phyloP scores from a whole-genome alignment of 805 yeast genomes.

The Candida hispaniensis region DNA sequence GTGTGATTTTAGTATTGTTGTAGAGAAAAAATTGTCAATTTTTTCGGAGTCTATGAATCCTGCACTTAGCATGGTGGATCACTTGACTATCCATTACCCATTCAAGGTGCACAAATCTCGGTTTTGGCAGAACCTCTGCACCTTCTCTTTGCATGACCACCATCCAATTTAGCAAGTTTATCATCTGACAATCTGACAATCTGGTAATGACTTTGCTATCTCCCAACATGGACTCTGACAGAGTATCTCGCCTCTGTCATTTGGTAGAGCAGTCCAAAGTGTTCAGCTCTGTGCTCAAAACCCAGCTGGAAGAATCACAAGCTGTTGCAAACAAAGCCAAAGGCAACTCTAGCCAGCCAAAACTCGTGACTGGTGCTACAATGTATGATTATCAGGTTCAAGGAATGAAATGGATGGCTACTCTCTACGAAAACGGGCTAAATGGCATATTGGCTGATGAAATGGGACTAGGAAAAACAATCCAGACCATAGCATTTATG shows the following conservation, averaged over 20 bases:
- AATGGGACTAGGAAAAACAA: slow-evolving; percentile 93
- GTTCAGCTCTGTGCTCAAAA: slow-evolving; percentile 63
- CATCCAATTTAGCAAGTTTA: too few relatives aligned
- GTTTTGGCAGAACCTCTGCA: too few relatives aligned
- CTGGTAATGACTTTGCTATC: slow-evolving; percentile 9
- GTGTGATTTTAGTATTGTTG: too few relatives aligned
- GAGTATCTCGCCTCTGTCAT: slow-evolving; percentile 9
- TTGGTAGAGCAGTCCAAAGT: slow-evolving; percentile 80
- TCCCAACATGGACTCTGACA: slow-evolving; percentile 5
- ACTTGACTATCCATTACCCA: too few relatives aligned
- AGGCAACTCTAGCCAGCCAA: slow-evolving; percentile 38
- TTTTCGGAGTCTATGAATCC: too few relatives aligned
- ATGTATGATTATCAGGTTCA: slow-evolving; percentile 79
- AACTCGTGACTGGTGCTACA: slow-evolving; percentile 42
- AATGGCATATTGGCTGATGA: slow-evolving; percentile 96
- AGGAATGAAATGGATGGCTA: slow-evolving; percentile 84
- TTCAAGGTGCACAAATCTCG: too few relatives aligned
- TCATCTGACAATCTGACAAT: too few relatives aligned
- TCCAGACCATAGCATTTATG: slow-evolving; percentile 76
- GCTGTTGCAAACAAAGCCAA: slow-evolving; percentile 17
- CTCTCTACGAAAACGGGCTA: slow-evolving; percentile 83
- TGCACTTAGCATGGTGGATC: too few relatives aligned
- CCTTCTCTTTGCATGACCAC: too few relatives aligned
- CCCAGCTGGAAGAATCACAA: slow-evolving; percentile 6
- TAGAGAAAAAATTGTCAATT: too few relatives aligned